Conservation (phyloP, 2,329 filamentous ascomycete species). For the Trichoderma sp. region DNA sequence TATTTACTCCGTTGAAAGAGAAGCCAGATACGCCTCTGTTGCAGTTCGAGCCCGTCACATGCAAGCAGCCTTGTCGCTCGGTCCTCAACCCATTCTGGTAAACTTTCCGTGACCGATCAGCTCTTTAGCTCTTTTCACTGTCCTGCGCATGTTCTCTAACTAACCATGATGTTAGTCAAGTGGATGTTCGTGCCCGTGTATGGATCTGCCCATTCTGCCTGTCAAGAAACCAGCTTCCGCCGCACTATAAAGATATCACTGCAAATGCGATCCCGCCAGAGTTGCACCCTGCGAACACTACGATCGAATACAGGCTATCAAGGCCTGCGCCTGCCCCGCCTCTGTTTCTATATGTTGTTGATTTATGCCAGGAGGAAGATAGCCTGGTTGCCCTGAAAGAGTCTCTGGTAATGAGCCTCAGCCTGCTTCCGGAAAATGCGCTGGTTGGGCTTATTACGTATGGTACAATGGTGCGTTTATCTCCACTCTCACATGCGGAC, state of each 20-base stretch:
- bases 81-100: slow-evolving; percentile 98
- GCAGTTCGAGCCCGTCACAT: slow-evolving; percentile 95
- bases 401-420: slow-evolving; percentile 83
- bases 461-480: slow-evolving; percentile 78
- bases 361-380: slow-evolving; percentile 87
- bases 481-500: neutral
- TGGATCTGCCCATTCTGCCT: slow-evolving; percentile 92
- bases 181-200: slow-evolving; percentile 79
- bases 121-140: neutral
- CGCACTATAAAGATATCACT: slow-evolving; percentile 89
- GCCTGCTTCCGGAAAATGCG: slow-evolving; percentile 77
- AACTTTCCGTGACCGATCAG: slow-evolving; percentile 36
- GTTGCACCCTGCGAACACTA: slow-evolving; percentile 79
- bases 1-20: slow-evolving; percentile 96
- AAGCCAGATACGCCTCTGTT: slow-evolving; percentile 86
- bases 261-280: slow-evolving; percentile 81
- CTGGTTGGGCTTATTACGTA: slow-evolving; percentile 84
- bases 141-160: neutral
- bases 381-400: slow-evolving; percentile 82
- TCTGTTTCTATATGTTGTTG: slow-evolving; percentile 85
- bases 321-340: slow-evolving; percentile 82
- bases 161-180: slow-evolving; percentile 60
- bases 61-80: slow-evolving; percentile 93
- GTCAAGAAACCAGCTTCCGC: slow-evolving; percentile 78
- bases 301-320: slow-evolving; percentile 85